phyloP scores from a whole-genome alignment of 257 asterid species.

The Scutellaria barbata region DNA sequence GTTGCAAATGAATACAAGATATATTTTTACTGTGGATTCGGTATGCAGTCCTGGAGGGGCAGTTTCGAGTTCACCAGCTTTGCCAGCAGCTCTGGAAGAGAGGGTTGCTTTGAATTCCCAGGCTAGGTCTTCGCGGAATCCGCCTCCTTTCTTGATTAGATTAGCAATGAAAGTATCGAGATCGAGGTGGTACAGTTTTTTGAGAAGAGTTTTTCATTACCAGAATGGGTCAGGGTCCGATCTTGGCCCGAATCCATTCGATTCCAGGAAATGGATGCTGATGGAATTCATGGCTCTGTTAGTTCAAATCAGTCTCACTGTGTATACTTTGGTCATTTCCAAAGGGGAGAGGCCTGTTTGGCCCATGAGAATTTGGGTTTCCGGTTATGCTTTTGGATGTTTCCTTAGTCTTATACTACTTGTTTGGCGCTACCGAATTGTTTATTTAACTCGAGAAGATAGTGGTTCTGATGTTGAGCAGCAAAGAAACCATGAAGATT shows the following conservation, averaged over 20 bases:
- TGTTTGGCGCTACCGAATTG: constrained; percentile 53
- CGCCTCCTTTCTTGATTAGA: constrained; percentile 62
- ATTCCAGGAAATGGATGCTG: constrained; percentile 72
- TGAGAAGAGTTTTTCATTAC: constrained; percentile 87
- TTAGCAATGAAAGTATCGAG: constrained; percentile 76
- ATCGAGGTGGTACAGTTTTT: constrained; percentile 69
- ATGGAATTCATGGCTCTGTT: constrained; percentile 60
- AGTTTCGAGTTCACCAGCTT: constrained; percentile 47
- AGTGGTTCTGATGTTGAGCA: constrained; percentile 64
- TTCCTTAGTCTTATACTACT: constrained; percentile 58
- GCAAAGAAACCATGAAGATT: constrained; percentile 59
- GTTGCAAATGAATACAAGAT: constrained; percentile 55
- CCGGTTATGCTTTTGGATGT: constrained; percentile 81
- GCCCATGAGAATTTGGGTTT: constrained; percentile 93
- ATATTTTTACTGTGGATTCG: constrained; percentile 58
- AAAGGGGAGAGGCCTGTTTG: constrained; percentile 78
- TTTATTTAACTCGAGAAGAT: constrained; percentile 40
- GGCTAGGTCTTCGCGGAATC: constrained; percentile 47
- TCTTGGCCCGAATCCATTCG: constrained; percentile 84
- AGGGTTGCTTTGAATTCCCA: constrained; percentile 43
- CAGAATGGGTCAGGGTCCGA: constrained; percentile 86
- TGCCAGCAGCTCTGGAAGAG: constrained; percentile 50
- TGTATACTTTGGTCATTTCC: constrained; percentile 56
- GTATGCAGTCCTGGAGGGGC: constrained; percentile 50
- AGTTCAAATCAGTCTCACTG: constrained; percentile 54